Evolutionary conservation across 2,329 filamentous ascomycete genomes (phyloP).

Genomic region (Microdochium paspali): DNA sequence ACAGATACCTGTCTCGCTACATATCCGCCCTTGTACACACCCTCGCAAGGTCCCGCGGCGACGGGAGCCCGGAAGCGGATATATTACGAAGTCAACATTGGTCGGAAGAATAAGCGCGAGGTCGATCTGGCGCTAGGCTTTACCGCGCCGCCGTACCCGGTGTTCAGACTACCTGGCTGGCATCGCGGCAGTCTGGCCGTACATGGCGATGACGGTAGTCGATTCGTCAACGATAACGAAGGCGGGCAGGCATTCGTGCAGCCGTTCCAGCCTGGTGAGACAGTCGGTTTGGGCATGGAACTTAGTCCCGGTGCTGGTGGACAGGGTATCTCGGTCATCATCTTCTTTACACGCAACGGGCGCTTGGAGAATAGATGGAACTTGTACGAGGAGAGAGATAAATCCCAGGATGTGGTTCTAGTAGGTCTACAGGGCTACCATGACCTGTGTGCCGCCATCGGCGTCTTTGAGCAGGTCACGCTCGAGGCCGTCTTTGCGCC

Average conservation of each 20-base stretch:
- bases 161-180: constrained; percentile 73
- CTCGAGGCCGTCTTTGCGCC: constrained; percentile 59
- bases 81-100: constrained; percentile 64
- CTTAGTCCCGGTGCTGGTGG: constrained; percentile 32
- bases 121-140: constrained; percentile 58
- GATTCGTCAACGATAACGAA: constrained; percentile 66
- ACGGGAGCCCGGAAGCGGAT: constrained; percentile 37
- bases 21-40: constrained; percentile 60
- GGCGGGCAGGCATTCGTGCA: constrained; percentile 61
- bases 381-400: constrained; percentile 65
- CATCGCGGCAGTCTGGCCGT: constrained; percentile 65
- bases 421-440: constrained; percentile 61
- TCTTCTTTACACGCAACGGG: constrained; percentile 67
- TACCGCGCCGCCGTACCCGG: constrained; percentile 64
- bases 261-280: constrained; percentile 55
- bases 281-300: constrained; percentile 63
- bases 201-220: constrained; percentile 72
- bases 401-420: constrained; percentile 49
- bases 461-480: constrained; percentile 57
- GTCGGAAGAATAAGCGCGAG: constrained; percentile 29
- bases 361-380: constrained; percentile 53
- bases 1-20: constrained; percentile 57
- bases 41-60: constrained; percentile 46
- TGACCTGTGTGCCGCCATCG: constrained; percentile 63
- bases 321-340: constrained; percentile 36